Evolutionary conservation across 176 grass and related monocot species (phyloP).

Genomic region (Cenchrus americanus): DNA sequence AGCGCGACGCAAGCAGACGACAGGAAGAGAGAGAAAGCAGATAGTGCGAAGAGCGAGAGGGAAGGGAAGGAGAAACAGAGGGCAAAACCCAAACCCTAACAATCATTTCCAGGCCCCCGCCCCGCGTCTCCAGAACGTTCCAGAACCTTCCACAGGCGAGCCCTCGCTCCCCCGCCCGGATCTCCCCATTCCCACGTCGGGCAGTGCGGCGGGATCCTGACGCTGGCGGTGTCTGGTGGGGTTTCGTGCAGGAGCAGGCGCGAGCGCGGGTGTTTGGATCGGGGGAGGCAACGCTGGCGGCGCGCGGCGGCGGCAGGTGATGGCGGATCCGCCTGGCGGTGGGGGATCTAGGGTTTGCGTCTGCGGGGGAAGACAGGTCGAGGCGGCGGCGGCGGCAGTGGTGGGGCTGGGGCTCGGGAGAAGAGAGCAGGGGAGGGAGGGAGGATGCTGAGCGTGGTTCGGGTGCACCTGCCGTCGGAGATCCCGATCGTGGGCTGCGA

Average conservation of each 20-base stretch:
- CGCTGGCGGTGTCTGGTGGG: conserved; percentile 5
- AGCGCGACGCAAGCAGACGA: not conserved
- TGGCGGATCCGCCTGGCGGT: conserved; percentile 75
- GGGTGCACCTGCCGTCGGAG: conserved; percentile 97
- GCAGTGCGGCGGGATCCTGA: conserved; percentile 30
- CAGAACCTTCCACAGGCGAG: conserved; percentile 28
- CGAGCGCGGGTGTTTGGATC: conserved; percentile 34
- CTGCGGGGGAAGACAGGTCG: conserved; percentile 20
- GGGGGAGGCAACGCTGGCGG: conserved; percentile 72
- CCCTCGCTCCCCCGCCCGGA: not conserved
- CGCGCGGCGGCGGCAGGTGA: conserved; percentile 51
- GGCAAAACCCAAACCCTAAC: conserved; percentile 67
- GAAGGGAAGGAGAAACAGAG: not conserved
- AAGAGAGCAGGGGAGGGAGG: conserved; percentile 39
- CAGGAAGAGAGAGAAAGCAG: not conserved
- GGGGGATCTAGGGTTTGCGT: conserved; percentile 54
- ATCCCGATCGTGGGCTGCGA: conserved; percentile 99
- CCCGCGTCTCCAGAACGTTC: conserved; percentile 39
- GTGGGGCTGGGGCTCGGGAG: conserved; percentile 42
- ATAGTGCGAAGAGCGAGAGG: not conserved
- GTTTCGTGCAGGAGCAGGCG: conserved; percentile 30
- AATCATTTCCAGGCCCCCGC: conserved; percentile 1
- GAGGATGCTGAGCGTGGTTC: conserved; percentile 89
- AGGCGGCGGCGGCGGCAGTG: conserved; percentile 45
- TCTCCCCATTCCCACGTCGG: conserved; percentile 43